Percentiles rank a stretch among this genome's conserved stretches.
Evolutionary conservation across 129 eudicot species (phyloP).

Genomic region (Scalesia atractyloides): DNA sequence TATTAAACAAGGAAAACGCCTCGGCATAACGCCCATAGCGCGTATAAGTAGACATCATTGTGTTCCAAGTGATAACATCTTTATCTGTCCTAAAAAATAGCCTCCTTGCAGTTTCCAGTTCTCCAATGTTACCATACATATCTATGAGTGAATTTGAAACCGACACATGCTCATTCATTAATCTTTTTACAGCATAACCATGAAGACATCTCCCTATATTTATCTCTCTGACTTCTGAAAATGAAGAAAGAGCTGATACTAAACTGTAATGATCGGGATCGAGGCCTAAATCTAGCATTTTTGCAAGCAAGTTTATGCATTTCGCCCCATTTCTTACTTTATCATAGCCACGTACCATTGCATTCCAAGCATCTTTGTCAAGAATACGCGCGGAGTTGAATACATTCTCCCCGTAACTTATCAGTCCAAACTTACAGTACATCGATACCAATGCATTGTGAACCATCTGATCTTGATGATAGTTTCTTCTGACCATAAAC

Average conservation of each 20-base stretch:
- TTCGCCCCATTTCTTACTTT: conserved; percentile 50
- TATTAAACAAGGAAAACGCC: conserved; percentile 55
- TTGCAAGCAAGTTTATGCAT: conserved; percentile 52
- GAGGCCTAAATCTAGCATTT: conserved; percentile 54
- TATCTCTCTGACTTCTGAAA: conserved; percentile 44
- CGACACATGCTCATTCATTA: conserved; percentile 42
- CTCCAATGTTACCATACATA: conserved; percentile 65
- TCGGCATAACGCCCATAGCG: conserved; percentile 41
- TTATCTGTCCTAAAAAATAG: conserved; percentile 44
- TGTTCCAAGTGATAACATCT: conserved; percentile 73
- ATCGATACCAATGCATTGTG: conserved; percentile 58
- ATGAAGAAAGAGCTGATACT: conserved; percentile 59
- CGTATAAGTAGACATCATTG: conserved; percentile 54
- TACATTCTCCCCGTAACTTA: conserved; percentile 50
- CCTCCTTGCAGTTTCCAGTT: conserved; percentile 43
- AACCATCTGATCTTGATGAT: conserved; percentile 42
- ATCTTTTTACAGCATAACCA: conserved; percentile 48
- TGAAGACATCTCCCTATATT: conserved; percentile 61
- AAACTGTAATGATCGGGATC: conserved; percentile 49
- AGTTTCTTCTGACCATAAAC: conserved; percentile 55
- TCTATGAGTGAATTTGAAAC: conserved; percentile 71
- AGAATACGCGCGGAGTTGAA: conserved; percentile 37
- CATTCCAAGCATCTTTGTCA: conserved; percentile 54
- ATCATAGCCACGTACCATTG: conserved; percentile 58
- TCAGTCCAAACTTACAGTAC: conserved; percentile 67